Conservation (phyloP, 345 rosid species). For the Salix caprea region DNA sequence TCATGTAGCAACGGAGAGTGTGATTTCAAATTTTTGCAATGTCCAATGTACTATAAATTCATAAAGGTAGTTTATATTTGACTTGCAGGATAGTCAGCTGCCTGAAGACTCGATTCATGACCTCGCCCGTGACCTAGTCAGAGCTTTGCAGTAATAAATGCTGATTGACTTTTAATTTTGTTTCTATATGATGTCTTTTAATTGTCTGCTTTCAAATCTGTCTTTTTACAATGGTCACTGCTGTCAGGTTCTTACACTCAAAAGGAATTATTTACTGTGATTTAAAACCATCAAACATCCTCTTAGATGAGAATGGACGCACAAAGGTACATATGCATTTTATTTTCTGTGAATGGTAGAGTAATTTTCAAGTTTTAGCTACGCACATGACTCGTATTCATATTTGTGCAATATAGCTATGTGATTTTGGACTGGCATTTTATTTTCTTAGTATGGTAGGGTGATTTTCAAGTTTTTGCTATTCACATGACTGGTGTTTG, state of each 20-base stretch:
- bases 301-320: slow-evolving; percentile 87
- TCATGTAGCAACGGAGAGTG: neutral
- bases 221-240: slow-evolving; percentile 3
- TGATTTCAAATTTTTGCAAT: neutral
- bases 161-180: neutral
- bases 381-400: slow-evolving; percentile 6
- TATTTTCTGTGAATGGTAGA: slow-evolving; percentile 1
- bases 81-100: slow-evolving; percentile 69
- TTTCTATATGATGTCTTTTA: slow-evolving; percentile 5
- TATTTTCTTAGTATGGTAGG: slow-evolving; percentile 1
- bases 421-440: neutral
- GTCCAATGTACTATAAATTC: neutral
- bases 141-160: slow-evolving; percentile 72
- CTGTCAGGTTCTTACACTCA: slow-evolving; percentile 72
- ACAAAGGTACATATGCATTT: slow-evolving; percentile 50
- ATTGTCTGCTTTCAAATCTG: neutral
- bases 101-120: slow-evolving; percentile 93
- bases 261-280: slow-evolving; percentile 91
- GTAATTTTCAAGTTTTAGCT: slow-evolving; percentile 11
- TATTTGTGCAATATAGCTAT: no score
- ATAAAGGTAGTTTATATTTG: slow-evolving; percentile 3
- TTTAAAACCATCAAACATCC: slow-evolving; percentile 91
- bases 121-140: slow-evolving; percentile 68
- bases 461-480: slow-evolving; percentile 11
- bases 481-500: slow-evolving; percentile 6